Evolutionary conservation across 2,329 filamentous ascomycete species (phyloP), one percentile per base, ranked within the genome.

Genomic region (Aspergillus carbonarius): DNA sequence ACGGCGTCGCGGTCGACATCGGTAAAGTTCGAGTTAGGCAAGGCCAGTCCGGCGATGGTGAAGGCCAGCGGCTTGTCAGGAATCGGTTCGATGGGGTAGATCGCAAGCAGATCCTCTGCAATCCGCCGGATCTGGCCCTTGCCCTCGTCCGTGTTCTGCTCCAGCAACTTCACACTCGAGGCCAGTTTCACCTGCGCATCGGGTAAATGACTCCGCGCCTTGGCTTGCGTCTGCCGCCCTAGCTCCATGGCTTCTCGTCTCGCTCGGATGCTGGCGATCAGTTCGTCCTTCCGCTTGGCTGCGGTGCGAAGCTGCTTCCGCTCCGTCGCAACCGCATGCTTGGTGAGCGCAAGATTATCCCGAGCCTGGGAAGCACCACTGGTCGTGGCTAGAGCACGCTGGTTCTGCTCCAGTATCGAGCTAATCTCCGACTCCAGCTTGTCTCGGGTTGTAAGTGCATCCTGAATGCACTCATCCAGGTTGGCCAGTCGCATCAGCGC

Each of bases 401-500:
- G 72, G 23, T 80, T 75, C 44, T 74, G 68, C 25, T 73, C 68
- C 6, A 82, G 65, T 39, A 80, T 74, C 3, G 67, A 64, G 50
- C 90, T 90, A 63, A 97, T 96, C 63, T 96, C 91, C n/a, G 82
- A 77, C 49, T 91, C 86, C 8, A 98, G 81, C 54, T 83, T 82
- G 60, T 90, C 86, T 13, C 90, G 86, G 0, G 91, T 96, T 1
- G 87, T 85, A 9, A 96, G 78, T 1, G 92, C 92, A 74, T 98
- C 93, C 71, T 96, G 92, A 23, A 97, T 91, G 55, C 92, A 96
- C 71, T 90, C 91, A 62, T 96, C 92, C 15, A 98, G 82, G 58
- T 93, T 96, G 5, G 91, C 88, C 10, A 98, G 81, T 60, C 90
- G 88, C 88, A 97, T 93, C 18, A 98, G 80, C 1, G 90, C 86